Percentiles rank a stretch among this genome's conserved stretches.
Conservation (phyloP, 2,329 filamentous ascomycete species). For the Plenodomus tracheiphilus region DNA sequence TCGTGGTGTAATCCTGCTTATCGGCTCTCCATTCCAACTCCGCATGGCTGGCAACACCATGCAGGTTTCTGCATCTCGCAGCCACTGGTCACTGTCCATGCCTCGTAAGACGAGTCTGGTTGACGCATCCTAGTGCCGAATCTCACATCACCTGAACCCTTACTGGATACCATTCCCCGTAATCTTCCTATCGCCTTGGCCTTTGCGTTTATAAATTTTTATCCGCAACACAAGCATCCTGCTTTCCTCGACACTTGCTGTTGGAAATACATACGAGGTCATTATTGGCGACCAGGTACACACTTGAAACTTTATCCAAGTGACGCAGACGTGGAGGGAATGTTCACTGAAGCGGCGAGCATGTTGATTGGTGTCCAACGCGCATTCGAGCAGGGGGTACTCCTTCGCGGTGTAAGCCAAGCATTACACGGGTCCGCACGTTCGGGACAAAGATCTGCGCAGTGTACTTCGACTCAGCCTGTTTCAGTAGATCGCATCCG, state of each 20-base stretch:
- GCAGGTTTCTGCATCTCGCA: not conserved
- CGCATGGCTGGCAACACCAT: conserved; percentile 2
- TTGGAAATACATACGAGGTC: too few species aligned
- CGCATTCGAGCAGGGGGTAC: not conserved
- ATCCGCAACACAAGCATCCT: too few species aligned
- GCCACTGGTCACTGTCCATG: not conserved
- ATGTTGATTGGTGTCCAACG: not conserved
- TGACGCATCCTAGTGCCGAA: not conserved
- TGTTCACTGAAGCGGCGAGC: not conserved
- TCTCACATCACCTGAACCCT: not conserved
- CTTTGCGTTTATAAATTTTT: too few species aligned
- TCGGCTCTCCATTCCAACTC: conserved; percentile 14
- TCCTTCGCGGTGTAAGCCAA: not conserved
- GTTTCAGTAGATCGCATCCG: not conserved
- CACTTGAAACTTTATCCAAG: too few species aligned
- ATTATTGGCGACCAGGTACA: too few species aligned
- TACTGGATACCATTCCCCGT: not conserved
- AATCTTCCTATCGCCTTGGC: not conserved
- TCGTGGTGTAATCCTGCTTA: not conserved
- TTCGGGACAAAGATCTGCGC: not conserved
- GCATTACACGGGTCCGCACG: not conserved
- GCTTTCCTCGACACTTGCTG: too few species aligned
- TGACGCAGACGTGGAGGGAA: not conserved
- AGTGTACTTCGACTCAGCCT: too few species aligned
- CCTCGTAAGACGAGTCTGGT: not conserved